Evolutionary conservation across 768 basidiomycete species (phyloP).

Genomic region (Mycena galopus): DNA sequence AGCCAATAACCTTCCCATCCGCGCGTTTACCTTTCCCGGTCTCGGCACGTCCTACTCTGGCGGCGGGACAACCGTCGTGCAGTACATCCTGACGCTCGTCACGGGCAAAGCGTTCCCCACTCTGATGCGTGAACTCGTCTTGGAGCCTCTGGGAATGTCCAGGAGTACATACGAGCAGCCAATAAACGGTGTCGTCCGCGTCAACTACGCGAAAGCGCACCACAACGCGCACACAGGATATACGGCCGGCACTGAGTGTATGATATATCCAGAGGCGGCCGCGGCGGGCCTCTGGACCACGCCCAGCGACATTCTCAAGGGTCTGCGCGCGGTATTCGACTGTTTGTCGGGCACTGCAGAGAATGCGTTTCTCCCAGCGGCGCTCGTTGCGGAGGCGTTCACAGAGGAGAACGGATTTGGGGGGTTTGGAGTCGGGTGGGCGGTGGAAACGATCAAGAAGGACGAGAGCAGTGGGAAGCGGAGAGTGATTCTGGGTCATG

Average conservation of each 20-base stretch:
- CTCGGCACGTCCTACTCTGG: slow-evolving; percentile 28
- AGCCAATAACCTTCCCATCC: slow-evolving; percentile 22
- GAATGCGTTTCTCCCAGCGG: slow-evolving; percentile 3
- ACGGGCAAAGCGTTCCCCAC: slow-evolving; percentile 23
- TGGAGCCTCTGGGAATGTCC: slow-evolving; percentile 21
- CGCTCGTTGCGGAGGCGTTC: slow-evolving; percentile 23
- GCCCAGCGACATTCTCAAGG: slow-evolving; percentile 18
- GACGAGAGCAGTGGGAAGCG: background rate
- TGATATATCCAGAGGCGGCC: slow-evolving; percentile 26
- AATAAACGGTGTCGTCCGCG: background rate
- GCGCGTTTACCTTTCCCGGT: slow-evolving; percentile 26
- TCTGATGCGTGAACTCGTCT: slow-evolving; percentile 27
- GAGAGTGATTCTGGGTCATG: slow-evolving; percentile 2
- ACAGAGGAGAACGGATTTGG: slow-evolving; percentile 24
- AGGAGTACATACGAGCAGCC: slow-evolving; percentile 27
- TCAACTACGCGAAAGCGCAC: slow-evolving; percentile 19
- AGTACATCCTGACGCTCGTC: slow-evolving; percentile 28
- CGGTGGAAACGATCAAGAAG: background rate
- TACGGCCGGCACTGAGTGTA: slow-evolving; percentile 6
- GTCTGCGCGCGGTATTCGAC: slow-evolving; percentile 24
- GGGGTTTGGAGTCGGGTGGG: slow-evolving; percentile 24
- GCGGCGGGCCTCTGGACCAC: slow-evolving; percentile 27
- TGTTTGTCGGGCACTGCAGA: slow-evolving; percentile 11
- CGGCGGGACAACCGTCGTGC: slow-evolving; percentile 22
- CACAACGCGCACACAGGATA: slow-evolving; percentile 15